Conservation (phyloP, 176 grass and related monocot genomes). For the Eleusine indica region DNA sequence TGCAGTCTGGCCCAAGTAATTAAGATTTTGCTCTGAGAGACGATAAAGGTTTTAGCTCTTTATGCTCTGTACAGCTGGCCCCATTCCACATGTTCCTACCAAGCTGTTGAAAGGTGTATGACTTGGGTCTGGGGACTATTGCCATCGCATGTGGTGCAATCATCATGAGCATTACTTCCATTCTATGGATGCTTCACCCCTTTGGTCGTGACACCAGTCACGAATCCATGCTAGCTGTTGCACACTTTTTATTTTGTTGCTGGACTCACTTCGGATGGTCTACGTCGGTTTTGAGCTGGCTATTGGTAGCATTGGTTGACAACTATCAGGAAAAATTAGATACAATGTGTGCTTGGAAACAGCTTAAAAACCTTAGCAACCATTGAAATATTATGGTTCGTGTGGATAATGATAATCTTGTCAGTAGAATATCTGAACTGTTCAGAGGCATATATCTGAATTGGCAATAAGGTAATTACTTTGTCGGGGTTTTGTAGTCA, state of each 20-base stretch:
- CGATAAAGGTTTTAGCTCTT: conserved; percentile 29
- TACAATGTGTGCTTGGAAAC: background rate
- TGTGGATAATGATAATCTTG: conserved; percentile 6
- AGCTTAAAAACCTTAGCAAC: background rate
- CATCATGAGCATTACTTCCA: conserved; percentile 30
- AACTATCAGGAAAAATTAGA: conserved; percentile 7
- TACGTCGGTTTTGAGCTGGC: conserved; percentile 27
- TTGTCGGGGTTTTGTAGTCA: background rate
- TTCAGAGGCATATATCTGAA: background rate
- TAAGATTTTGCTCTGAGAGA: conserved; percentile 41
- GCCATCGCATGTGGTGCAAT: conserved; percentile 36
- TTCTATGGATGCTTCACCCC: conserved; percentile 20
- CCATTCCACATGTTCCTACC: conserved; percentile 41
- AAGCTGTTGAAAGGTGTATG: conserved; percentile 39
- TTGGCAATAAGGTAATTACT: background rate
- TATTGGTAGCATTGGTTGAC: conserved; percentile 11
- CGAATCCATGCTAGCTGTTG: conserved; percentile 20
- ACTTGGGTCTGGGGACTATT: conserved; percentile 30
- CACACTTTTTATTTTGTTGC: conserved; percentile 17
- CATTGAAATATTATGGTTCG: background rate
- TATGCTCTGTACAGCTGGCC: conserved; percentile 49
- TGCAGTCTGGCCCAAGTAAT: conserved; percentile 43
- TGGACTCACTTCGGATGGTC: background rate
- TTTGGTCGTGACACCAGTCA: conserved; percentile 23
- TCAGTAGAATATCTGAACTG: conserved; percentile 2